These are phyloP conservation scores for Chloranthus sessilifolius DNA, from an alignment of 164 flowering plant genomes.

Conservation along the genomic window DNA sequence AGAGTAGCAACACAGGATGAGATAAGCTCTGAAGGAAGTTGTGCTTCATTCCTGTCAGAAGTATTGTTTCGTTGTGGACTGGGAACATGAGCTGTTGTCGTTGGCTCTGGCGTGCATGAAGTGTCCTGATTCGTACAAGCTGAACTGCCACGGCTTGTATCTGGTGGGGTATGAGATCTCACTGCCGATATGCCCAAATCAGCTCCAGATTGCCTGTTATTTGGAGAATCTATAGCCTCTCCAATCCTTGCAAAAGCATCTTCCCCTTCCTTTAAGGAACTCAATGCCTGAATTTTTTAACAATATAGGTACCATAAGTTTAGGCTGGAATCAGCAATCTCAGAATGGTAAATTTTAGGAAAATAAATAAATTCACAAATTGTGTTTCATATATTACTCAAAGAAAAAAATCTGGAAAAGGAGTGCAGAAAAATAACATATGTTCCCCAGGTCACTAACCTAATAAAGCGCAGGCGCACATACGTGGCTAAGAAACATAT, in stretches of 20 bases:
- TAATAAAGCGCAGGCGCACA: too few relatives aligned
- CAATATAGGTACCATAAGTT: too few relatives aligned
- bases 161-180: slow-evolving; percentile 13
- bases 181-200: slow-evolving; percentile 25
- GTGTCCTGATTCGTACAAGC: slow-evolving; percentile 21
- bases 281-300: slow-evolving; percentile 33
- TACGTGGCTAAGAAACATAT: too few relatives aligned
- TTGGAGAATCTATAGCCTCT: slow-evolving; percentile 40
- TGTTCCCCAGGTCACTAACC: too few relatives aligned
- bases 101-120: slow-evolving; percentile 18
- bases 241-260: slow-evolving; percentile 36
- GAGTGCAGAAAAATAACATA: too few relatives aligned
- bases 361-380: too few relatives aligned
- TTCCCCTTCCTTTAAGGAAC: slow-evolving; percentile 35
- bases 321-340: too few relatives aligned
- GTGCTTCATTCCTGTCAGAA: slow-evolving; percentile 22
- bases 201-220: slow-evolving; percentile 19
- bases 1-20: slow-evolving; percentile 52
- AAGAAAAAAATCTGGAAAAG: too few relatives aligned
- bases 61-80: slow-evolving; percentile 16
- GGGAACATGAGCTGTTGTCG: slow-evolving; percentile 13
- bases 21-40: slow-evolving; percentile 44
- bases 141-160: slow-evolving; percentile 13
- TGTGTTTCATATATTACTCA: too few relatives aligned
- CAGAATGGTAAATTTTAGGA: too few relatives aligned